A percentile compares a stretch with the other conserved stretches of the same genome.
These are phyloP conservation scores for Cercospora berteroae DNA, from an alignment of 2,329 filamentous ascomycete genomes.

Conservation along the genomic window DNA sequence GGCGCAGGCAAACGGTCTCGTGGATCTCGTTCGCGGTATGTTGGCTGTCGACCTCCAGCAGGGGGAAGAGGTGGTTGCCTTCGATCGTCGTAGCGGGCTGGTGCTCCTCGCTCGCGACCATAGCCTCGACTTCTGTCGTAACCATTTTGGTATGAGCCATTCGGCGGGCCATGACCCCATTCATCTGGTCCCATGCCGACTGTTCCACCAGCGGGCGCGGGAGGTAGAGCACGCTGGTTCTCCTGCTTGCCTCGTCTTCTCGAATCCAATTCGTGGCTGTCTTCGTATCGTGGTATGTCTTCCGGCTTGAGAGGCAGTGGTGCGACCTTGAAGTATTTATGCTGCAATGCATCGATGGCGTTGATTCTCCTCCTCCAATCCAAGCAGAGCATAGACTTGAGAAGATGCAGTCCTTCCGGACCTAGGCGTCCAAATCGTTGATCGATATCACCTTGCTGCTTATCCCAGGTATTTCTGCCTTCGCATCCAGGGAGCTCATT, in stretches of 20 bases:
- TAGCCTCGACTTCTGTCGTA: constrained; percentile 29
- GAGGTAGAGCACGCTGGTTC: constrained; percentile 78
- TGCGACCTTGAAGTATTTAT: constrained; percentile 80
- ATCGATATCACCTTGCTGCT: constrained; percentile 63
- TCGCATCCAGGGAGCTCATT: constrained; percentile 77
- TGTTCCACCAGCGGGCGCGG: constrained; percentile 86
- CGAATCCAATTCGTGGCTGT: constrained; percentile 88
- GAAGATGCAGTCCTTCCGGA: constrained; percentile 70
- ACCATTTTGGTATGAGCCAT: constrained; percentile 30
- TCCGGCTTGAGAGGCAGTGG: constrained; percentile 78
- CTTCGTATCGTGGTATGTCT: constrained; percentile 87
- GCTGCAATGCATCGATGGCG: constrained; percentile 86
- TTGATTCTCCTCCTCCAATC: constrained; percentile 90
- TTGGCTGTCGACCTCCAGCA: constrained; percentile 25
- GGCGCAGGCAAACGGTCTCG: constrained; percentile 18
- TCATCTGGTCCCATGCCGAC: constrained; percentile 71
- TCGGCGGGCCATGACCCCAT: constrained; percentile 51
- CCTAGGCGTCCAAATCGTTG: constrained; percentile 64
- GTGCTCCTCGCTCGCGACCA: constrained; percentile 39
- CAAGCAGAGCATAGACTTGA: constrained; percentile 79
- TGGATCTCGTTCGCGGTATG: constrained; percentile 29
- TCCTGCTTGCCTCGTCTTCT: constrained; percentile 78
- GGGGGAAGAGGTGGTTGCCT: constrained; percentile 27
- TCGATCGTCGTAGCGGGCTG: constrained; percentile 30
- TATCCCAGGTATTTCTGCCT: constrained; percentile 62